These are phyloP conservation scores for Flaveria bidentis DNA, from an alignment of 129 eudicot species.

Conservation along the genomic window DNA sequence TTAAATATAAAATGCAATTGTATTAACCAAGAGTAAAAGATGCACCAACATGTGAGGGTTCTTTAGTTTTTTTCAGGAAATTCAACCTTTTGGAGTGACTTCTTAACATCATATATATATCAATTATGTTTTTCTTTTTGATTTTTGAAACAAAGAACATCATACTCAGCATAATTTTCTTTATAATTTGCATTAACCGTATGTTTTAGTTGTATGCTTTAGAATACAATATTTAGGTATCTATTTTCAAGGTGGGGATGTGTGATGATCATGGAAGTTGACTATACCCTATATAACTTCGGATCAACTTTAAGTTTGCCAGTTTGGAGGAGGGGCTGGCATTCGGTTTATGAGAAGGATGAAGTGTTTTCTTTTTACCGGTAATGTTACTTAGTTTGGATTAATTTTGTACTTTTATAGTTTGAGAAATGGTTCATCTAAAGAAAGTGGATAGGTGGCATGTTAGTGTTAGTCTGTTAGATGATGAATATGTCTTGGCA, in stretches of 20 bases:
- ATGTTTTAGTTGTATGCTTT: neutral
- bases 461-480: neutral
- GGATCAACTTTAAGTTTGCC: no score
- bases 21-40: neutral
- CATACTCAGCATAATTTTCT: neutral
- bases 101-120: neutral
- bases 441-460: neutral
- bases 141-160: neutral
- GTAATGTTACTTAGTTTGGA: no score
- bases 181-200: neutral
- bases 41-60: neutral
- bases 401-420: no score
- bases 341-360: no score
- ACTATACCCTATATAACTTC: no score
- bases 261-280: neutral
- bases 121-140: no score
- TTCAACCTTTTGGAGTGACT: neutral
- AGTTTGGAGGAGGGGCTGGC: no score
- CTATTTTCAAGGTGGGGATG: neutral
- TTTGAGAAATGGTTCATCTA: neutral
- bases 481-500: conserved; percentile 11
- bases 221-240: neutral
- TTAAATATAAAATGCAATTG: neutral
- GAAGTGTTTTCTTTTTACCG: no score
- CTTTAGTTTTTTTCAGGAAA: no score